A percentile compares a stretch with the other conserved stretches of the same genome.
phyloP scores from a whole-genome alignment of 305 asterid genomes.

The Withania somnifera region DNA sequence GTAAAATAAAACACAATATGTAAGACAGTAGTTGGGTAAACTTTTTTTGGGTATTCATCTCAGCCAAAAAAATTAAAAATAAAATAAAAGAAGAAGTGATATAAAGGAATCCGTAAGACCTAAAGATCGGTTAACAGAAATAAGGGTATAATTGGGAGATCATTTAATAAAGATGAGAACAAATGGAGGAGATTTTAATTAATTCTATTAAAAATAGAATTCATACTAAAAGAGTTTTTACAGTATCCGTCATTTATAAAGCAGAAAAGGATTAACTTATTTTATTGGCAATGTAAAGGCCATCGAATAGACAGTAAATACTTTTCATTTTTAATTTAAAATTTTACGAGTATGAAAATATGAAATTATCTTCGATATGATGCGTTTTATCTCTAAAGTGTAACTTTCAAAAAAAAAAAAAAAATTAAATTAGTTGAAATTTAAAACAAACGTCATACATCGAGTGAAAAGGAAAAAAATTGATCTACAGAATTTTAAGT shows the following conservation, averaged over 20 bases:
- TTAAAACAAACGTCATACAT: neutral
- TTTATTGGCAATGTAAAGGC: neutral
- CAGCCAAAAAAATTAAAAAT: too few relatives aligned
- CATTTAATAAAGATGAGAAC: neutral
- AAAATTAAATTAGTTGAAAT: neutral
- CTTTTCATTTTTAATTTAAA: too few relatives aligned
- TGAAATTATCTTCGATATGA: too few relatives aligned
- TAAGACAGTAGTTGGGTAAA: neutral
- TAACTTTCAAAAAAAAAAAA: accelerated
- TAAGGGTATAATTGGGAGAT: neutral
- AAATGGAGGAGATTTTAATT: too few relatives aligned
- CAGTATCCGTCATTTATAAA: too few relatives aligned
- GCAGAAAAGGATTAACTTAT: neutral
- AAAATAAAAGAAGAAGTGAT: too few relatives aligned
- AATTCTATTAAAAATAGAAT: too few relatives aligned
- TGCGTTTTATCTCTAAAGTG: neutral
- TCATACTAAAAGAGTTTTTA: too few relatives aligned
- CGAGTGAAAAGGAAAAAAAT: neutral
- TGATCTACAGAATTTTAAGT: neutral
- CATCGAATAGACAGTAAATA: too few relatives aligned
- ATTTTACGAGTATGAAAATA: too few relatives aligned
- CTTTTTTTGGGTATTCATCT: neutral
- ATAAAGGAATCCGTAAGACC: neutral
- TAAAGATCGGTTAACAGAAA: neutral
- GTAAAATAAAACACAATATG: neutral